phyloP scores from a whole-genome alignment of 768 basidiomycete genomes.

The Paxillus involutus region DNA sequence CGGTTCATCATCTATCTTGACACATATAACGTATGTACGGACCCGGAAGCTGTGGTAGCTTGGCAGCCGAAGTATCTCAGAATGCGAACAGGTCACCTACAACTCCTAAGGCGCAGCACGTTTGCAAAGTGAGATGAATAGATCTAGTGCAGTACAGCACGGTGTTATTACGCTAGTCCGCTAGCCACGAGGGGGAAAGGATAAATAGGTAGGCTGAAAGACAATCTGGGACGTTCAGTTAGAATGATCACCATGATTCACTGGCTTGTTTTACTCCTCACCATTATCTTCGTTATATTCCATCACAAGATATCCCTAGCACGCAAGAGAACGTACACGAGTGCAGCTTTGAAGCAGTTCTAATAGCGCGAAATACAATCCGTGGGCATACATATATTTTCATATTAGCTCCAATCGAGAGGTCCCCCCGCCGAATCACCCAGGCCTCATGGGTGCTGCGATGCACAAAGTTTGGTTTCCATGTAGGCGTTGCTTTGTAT shows the following conservation, averaged over 20 bases:
- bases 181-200: neutral
- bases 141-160: neutral
- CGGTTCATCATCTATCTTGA: too few species aligned
- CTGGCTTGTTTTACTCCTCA: neutral
- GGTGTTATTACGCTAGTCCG: neutral
- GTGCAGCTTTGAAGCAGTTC: neutral
- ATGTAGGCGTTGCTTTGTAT: too few species aligned
- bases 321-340: conserved; percentile 10
- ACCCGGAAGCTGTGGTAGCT: too few species aligned
- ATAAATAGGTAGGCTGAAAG: conserved; percentile 12
- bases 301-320: neutral
- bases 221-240: neutral
- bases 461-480: too few species aligned
- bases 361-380: too few species aligned
- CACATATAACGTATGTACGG: too few species aligned
- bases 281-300: neutral
- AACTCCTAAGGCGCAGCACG: neutral
- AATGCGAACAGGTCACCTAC: too few species aligned
- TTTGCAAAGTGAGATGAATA: neutral
- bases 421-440: too few species aligned
- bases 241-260: neutral
- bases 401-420: too few species aligned
- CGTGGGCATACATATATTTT: too few species aligned
- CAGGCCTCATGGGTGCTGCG: too few species aligned
- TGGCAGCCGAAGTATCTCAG: too few species aligned